Base-by-base conservation (phyloP, 2,329 filamentous ascomycete species). In the Phoma sp. region DNA sequence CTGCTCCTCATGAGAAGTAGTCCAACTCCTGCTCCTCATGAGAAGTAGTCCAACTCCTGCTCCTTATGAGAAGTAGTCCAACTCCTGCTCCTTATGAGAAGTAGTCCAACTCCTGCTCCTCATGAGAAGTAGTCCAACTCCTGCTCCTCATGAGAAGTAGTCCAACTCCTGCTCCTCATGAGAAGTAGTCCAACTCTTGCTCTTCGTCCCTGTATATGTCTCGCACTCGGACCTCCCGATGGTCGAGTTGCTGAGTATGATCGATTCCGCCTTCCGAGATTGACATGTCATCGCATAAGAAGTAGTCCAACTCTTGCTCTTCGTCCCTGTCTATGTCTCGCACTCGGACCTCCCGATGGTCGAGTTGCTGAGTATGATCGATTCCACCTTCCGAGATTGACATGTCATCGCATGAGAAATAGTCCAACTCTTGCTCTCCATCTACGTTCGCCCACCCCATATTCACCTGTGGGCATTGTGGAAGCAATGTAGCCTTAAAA, bases 401-500 rank as follows among this genome's bases (percentile, higher is more conserved):
- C 9, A 21, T 33, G 6, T 60, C 59, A 18, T 62, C 47, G 34
- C 45, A 53, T 5, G 57, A 61, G 25, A 59, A 42, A 40, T 53
- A 58, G 7, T 62, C 53, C 14, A 61, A 55, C 37, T 49, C 51
- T 18, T 69, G 56, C 42, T 64, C 54, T 33, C 69, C 60, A 15
- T 62, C 53, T 11, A 56, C 49, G 14, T 53, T 40, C 12, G 49
- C 59, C 60, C 62, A 66, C n/a, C 42, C 40, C 66, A 66, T 70
- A 29, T 25, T 51, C n/a, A 18, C 14, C 15, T 38, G 20, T 5
- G 15, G 5, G 14, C 28, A 17, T 7, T 20, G 25, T 15, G 12
- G n/a, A 7, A n/a, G 11, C 23, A 5, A 18, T n/a, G 20, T n/a
- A 10, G 21, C 23, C 18, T 1, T 12, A 14, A 7, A n/a, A 23